These are phyloP conservation scores for Aureobasidium sp. DNA, from an alignment of 2,329 filamentous ascomycete species.

Conservation along the genomic window DNA sequence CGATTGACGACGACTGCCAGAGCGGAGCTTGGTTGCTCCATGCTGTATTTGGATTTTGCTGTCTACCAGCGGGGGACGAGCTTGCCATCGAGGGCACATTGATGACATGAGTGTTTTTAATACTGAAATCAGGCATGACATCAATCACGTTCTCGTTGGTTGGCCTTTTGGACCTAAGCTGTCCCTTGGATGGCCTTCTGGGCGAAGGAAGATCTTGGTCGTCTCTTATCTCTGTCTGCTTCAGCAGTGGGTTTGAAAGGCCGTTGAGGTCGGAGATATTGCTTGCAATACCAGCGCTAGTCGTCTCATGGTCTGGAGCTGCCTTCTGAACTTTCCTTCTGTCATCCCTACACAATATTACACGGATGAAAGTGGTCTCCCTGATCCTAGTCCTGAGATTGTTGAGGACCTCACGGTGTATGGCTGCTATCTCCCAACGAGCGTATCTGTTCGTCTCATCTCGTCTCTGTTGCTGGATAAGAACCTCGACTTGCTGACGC, in stretches of 20 bases:
- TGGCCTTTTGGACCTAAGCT: not conserved
- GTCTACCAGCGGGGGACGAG: not conserved
- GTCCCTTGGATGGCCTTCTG: not conserved
- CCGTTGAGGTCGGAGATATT: conserved; percentile 5
- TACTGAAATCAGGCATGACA: not conserved
- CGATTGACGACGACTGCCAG: not conserved
- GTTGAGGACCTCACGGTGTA: conserved; percentile 1
- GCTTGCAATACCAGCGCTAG: not conserved
- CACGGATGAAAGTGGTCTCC: conserved; percentile 5
- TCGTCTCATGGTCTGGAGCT: not conserved
- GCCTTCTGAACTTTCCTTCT: not conserved
- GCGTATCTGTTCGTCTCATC: not conserved
- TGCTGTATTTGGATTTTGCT: not conserved
- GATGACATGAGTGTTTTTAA: not conserved
- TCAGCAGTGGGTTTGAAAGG: not conserved
- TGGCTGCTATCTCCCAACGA: conserved; percentile 7
- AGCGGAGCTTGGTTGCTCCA: not conserved
- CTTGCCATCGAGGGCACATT: not conserved
- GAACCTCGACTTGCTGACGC: conserved; percentile 4
- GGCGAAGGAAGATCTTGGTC: not conserved
- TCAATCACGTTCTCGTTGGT: not conserved
- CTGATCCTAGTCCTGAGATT: conserved; percentile 4
- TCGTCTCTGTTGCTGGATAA: not conserved
- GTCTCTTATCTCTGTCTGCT: not conserved
- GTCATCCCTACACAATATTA: not conserved